These are phyloP conservation scores for Trichosporon coremiiforme DNA, from an alignment of 1,284 basidiomycete genomes.

Conservation along the genomic window DNA sequence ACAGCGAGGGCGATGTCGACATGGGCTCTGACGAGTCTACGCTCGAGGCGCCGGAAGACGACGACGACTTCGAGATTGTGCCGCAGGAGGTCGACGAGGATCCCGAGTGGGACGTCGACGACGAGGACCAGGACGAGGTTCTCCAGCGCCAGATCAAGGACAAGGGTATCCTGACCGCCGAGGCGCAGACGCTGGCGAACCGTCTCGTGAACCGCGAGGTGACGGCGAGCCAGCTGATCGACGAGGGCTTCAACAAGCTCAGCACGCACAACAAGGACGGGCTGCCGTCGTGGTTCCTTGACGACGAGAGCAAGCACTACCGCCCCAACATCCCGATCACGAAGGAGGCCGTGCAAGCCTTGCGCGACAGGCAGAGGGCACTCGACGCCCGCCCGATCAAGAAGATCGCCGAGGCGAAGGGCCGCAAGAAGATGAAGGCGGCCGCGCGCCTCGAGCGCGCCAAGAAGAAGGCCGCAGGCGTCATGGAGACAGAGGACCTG, in stretches of 20 bases:
- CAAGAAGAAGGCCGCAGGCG: slow-evolving; percentile 93
- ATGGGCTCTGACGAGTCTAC: slow-evolving; percentile 42
- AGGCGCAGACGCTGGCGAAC: slow-evolving; percentile 90
- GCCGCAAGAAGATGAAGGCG: slow-evolving; percentile 91
- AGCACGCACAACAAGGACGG: slow-evolving; percentile 88
- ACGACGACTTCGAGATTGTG: slow-evolving; percentile 71
- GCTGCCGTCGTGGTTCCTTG: slow-evolving; percentile 94
- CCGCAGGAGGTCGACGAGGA: slow-evolving; percentile 65
- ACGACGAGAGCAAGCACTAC: slow-evolving; percentile 92
- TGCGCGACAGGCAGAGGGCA: slow-evolving; percentile 88
- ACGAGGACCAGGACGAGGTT: slow-evolving; percentile 73
- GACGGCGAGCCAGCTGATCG: slow-evolving; percentile 84
- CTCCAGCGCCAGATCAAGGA: slow-evolving; percentile 74
- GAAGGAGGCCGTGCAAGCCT: slow-evolving; percentile 86
- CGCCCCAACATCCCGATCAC: slow-evolving; percentile 94
- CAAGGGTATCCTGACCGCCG: slow-evolving; percentile 82
- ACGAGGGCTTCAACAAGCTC: slow-evolving; percentile 94
- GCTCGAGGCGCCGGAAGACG: slow-evolving; percentile 41
- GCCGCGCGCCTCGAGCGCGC: slow-evolving; percentile 84
- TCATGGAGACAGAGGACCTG: slow-evolving; percentile 86
- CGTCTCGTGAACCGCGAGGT: slow-evolving; percentile 88
- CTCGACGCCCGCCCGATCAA: slow-evolving; percentile 98
- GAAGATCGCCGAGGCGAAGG: slow-evolving; percentile 98
- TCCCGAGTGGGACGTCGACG: slow-evolving; percentile 76
- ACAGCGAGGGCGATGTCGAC: slow-evolving; percentile 41